Evolutionary conservation across 495 filamentous ascomycete genomes (phyloP).

Genomic region (Podospora comata): DNA sequence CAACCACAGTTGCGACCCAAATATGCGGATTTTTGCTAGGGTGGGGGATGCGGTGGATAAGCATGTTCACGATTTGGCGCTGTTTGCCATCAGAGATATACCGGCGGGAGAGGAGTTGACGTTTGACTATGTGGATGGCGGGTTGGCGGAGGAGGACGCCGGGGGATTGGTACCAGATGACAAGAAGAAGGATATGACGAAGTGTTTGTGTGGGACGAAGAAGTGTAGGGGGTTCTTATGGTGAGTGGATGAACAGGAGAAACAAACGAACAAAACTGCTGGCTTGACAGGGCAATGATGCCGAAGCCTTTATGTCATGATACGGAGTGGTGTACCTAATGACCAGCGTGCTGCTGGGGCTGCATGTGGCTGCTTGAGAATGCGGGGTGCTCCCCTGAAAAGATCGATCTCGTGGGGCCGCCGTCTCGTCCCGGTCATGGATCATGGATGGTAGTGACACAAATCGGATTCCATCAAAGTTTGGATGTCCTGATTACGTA

Average conservation of each 20-base stretch:
- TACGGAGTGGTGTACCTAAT: background rate
- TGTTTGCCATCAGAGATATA: slow-evolving; percentile 76
- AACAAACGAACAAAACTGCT: background rate
- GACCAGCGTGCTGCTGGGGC: background rate
- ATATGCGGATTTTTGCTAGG: slow-evolving; percentile 79
- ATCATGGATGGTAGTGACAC: background rate
- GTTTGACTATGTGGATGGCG: slow-evolving; percentile 74
- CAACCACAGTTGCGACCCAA: slow-evolving; percentile 69
- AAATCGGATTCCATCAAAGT: background rate
- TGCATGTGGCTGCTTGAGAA: background rate
- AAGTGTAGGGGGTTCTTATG: slow-evolving; percentile 69
- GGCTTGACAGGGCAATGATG: background rate
- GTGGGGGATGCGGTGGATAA: slow-evolving; percentile 73
- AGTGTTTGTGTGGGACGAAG: slow-evolving; percentile 65
- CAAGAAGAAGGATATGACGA: slow-evolving; percentile 48
- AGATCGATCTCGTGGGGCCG: background rate
- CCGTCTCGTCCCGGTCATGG: background rate
- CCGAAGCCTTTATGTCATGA: background rate
- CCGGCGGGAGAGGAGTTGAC: slow-evolving; percentile 69
- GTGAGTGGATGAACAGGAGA: slow-evolving; percentile 27
- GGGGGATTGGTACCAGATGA: slow-evolving; percentile 38
- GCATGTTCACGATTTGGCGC: slow-evolving; percentile 77
- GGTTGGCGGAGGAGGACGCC: slow-evolving; percentile 47
- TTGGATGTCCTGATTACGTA: background rate
- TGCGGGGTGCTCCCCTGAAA: background rate